Evolutionary conservation across 2,329 filamentous ascomycete genomes (phyloP).

Genomic region (Trichoderma semiorbis): DNA sequence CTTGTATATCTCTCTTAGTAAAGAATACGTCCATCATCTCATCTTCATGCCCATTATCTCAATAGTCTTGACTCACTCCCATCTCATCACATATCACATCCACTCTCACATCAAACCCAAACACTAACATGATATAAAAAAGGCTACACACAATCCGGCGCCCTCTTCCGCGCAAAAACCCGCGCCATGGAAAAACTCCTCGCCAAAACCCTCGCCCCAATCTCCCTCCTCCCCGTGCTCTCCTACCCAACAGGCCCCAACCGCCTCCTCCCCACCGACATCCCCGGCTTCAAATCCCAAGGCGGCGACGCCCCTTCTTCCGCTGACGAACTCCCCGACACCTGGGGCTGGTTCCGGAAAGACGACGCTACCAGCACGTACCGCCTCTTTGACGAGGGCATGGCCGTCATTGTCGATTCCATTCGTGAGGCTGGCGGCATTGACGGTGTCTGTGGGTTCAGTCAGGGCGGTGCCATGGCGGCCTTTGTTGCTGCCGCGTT

Average conservation of each 20-base stretch:
- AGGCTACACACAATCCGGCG: constrained; percentile 89
- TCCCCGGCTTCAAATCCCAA: constrained; percentile 60
- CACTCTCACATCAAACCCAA: background rate
- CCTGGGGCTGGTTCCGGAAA: constrained; percentile 79
- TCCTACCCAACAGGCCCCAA: constrained; percentile 68
- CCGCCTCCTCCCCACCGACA: constrained; percentile 60
- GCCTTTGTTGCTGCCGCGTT: constrained; percentile 70
- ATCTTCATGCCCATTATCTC: background rate
- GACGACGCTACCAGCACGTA: constrained; percentile 64
- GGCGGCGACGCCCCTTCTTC: background rate
- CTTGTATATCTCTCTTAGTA: background rate
- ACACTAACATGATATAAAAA: background rate
- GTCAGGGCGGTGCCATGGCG: constrained; percentile 71
- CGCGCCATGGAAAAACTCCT: constrained; percentile 81
- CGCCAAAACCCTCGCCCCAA: constrained; percentile 64
- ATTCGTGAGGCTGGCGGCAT: constrained; percentile 64
- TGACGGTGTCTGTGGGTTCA: constrained; percentile 79
- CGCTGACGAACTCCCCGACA: constrained; percentile 51
- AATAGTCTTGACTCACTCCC: background rate
- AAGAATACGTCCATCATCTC: background rate
- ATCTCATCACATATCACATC: background rate
- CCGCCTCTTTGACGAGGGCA: constrained; percentile 64
- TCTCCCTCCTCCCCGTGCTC: constrained; percentile 52
- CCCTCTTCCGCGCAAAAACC: constrained; percentile 82
- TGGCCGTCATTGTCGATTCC: constrained; percentile 58